Conservation (phyloP, 2,329 filamentous ascomycete genomes). For the Arthrobotrys sinensis region DNA sequence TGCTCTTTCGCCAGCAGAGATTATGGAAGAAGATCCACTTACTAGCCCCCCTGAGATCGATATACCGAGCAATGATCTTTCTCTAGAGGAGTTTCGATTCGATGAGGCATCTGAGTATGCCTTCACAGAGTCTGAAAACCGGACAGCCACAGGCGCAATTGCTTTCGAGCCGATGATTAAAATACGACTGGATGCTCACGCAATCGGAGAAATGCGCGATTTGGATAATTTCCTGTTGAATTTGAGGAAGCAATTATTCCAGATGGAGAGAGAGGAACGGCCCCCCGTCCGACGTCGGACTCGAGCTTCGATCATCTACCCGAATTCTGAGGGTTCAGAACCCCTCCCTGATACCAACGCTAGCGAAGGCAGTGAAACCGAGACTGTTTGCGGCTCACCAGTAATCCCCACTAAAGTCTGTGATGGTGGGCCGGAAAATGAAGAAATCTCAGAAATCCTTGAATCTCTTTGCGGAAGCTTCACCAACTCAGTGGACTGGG, state of each 20-base stretch:
- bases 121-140: not conserved
- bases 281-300: no score
- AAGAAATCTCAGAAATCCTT: not conserved
- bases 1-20: conserved; percentile 8
- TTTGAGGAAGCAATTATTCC: not conserved
- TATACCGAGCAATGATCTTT: not conserved
- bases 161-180: not conserved
- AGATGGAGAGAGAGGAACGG: not conserved
- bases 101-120: not conserved
- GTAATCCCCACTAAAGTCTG: not conserved
- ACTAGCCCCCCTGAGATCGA: not conserved
- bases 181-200: not conserved
- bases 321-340: no score
- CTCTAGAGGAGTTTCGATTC: not conserved
- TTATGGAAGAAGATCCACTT: not conserved
- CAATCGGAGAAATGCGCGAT: not conserved
- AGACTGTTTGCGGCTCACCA: not conserved
- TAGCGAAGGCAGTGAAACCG: not conserved
- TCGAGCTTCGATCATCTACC: no score
- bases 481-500: not conserved
- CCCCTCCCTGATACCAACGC: no score
- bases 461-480: conserved; percentile 3
- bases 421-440: not conserved
- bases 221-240: not conserved
- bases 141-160: not conserved